These are phyloP conservation scores for Leptographium procerum DNA, from an alignment of 2,329 filamentous ascomycete genomes.

Conservation along the genomic window DNA sequence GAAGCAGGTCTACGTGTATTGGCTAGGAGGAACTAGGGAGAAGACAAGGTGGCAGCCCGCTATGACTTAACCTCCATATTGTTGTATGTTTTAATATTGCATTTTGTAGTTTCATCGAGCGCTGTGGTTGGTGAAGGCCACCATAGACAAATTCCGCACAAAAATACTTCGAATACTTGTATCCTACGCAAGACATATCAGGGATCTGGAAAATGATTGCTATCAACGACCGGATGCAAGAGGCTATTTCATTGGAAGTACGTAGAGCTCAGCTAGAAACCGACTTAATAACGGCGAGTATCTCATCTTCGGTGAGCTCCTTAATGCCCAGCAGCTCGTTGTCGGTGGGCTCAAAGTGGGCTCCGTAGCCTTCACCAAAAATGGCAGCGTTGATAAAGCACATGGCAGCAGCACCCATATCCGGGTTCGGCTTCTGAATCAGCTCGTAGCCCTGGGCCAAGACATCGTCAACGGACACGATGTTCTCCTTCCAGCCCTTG, in stretches of 20 bases:
- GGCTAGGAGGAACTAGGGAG: background rate
- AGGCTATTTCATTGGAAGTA: background rate
- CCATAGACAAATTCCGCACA: background rate
- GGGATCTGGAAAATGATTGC: too few species aligned
- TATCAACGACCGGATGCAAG: too few species aligned
- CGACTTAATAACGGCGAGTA: conserved; percentile 21
- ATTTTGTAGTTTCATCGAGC: background rate
- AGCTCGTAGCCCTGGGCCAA: background rate
- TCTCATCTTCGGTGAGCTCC: conserved; percentile 26
- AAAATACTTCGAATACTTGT: too few species aligned
- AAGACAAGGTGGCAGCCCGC: background rate
- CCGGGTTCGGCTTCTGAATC: background rate
- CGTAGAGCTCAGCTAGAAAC: background rate
- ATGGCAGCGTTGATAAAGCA: conserved; percentile 1
- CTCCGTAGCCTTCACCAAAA: conserved; percentile 16
- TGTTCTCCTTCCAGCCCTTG: background rate
- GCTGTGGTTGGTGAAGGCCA: background rate
- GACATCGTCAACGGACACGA: background rate
- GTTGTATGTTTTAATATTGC: conserved; percentile 1
- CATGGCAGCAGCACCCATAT: background rate
- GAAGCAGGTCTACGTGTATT: background rate
- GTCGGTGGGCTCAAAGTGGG: conserved; percentile 25
- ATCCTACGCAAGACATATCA: too few species aligned
- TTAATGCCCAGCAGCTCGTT: conserved; percentile 34
- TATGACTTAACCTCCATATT: background rate